These are phyloP conservation scores for Pachysolen tannophilus DNA, from an alignment of 805 yeast genomes.

Conservation along the genomic window DNA sequence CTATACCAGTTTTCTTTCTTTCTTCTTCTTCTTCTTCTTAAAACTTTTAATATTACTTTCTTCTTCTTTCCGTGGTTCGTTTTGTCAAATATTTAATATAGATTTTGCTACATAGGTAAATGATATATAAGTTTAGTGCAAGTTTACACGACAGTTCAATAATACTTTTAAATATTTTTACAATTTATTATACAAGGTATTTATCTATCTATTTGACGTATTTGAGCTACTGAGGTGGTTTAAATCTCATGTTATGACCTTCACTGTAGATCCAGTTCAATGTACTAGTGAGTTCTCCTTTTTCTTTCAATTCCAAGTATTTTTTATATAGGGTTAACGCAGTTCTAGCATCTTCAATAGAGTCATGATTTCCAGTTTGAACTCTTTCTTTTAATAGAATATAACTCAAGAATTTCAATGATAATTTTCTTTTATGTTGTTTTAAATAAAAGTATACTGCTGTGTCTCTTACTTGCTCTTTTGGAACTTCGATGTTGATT, in stretches of 20 bases:
- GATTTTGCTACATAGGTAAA: too few species aligned
- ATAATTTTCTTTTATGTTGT: conserved; percentile 67
- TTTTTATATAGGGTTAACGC: conserved; percentile 73
- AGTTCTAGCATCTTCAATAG: conserved; percentile 90
- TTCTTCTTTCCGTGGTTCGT: neutral
- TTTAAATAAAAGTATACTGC: conserved; percentile 70
- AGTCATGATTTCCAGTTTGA: conserved; percentile 92
- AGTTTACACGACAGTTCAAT: too few species aligned
- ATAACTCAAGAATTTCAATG: conserved; percentile 82
- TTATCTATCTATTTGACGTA: neutral
- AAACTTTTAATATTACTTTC: neutral
- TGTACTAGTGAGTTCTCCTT: conserved; percentile 52
- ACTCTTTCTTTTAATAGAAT: conserved; percentile 65
- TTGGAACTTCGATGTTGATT: conserved; percentile 85
- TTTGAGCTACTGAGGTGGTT: conserved; percentile 29
- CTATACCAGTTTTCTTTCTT: neutral
- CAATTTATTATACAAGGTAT: neutral
- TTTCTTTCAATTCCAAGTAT: conserved; percentile 52
- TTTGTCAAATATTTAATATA: neutral
- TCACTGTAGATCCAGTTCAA: conserved; percentile 64
- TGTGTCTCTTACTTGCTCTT: conserved; percentile 82
- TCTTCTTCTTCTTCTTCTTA: neutral
- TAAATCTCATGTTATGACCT: conserved; percentile 51
- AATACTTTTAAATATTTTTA: neutral
- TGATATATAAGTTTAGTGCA: too few species aligned